A percentile compares a stretch with the other conserved stretches of the same genome.
Conservation (phyloP, 2,329 filamentous ascomycete genomes). For the Beauveria australis region DNA sequence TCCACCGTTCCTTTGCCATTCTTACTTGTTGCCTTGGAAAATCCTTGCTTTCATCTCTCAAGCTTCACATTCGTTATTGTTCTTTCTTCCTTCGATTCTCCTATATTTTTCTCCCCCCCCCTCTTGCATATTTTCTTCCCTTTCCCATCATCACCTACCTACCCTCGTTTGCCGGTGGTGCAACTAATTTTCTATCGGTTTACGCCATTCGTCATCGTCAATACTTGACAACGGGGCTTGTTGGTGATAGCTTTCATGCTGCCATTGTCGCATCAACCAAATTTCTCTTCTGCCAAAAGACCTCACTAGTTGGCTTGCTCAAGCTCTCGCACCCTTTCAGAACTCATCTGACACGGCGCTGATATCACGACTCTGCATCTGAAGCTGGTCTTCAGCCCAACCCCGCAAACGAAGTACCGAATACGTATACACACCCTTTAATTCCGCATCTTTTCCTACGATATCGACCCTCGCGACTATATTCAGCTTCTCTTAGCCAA, state of each 20-base stretch:
- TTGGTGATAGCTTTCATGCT: background rate
- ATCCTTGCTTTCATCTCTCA: background rate
- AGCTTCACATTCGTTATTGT: conserved; percentile 9
- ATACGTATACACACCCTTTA: background rate
- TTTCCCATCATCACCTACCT: conserved; percentile 11
- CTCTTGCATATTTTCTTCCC: conserved; percentile 13
- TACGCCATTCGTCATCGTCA: background rate
- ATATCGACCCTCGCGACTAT: background rate
- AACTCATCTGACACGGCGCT: background rate
- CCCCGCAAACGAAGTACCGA: conserved; percentile 10
- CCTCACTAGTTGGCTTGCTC: background rate
- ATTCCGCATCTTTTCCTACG: background rate
- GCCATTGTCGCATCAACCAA: background rate
- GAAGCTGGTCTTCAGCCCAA: conserved; percentile 13
- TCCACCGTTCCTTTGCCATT: conserved; percentile 1
- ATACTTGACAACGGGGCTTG: background rate
- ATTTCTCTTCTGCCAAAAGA: background rate
- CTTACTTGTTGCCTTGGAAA: conserved; percentile 5
- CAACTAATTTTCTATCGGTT: background rate
- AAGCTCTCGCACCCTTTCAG: background rate
- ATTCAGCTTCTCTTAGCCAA: background rate
- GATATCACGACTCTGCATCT: conserved; percentile 9
- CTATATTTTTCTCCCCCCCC: conserved; percentile 10
- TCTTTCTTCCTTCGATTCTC: conserved; percentile 15
- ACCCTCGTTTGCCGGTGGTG: background rate